These are phyloP conservation scores for Rosa multiflora DNA, from an alignment of 306 rosid genomes.

Conservation along the genomic window DNA sequence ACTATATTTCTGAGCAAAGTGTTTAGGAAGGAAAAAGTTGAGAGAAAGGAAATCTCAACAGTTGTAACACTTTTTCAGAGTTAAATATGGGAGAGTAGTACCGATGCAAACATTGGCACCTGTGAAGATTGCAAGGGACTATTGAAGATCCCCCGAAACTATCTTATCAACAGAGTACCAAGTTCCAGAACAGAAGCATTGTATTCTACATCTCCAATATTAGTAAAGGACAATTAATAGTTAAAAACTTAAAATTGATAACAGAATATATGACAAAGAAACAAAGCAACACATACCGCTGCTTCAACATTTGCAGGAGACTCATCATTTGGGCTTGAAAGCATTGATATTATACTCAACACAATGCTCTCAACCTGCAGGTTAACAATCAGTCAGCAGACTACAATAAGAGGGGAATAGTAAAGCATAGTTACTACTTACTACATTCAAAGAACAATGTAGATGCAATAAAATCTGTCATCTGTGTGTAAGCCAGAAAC, in stretches of 20 bases:
- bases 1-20: neutral
- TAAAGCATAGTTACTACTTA: neutral
- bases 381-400: constrained; percentile 8
- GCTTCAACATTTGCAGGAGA: constrained; percentile 62
- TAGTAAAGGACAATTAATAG: neutral
- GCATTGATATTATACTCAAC: constrained; percentile 60
- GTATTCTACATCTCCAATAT: neutral
- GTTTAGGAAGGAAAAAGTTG: neutral
- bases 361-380: constrained; percentile 56
- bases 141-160: neutral
- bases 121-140: neutral
- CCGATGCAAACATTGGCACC: neutral
- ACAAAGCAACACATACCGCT: constrained; percentile 30
- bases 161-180: neutral
- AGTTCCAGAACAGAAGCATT: neutral
- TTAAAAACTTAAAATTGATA: neutral
- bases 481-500: neutral
- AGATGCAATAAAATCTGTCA: neutral
- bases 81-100: neutral
- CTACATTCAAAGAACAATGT: neutral
- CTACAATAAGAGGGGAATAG: neutral
- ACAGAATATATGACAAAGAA: neutral
- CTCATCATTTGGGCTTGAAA: constrained; percentile 56
- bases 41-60: no score
- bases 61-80: neutral